Evolutionary conservation across 495 filamentous ascomycete species (phyloP).

Genomic region (Penicillium maclennaniae): DNA sequence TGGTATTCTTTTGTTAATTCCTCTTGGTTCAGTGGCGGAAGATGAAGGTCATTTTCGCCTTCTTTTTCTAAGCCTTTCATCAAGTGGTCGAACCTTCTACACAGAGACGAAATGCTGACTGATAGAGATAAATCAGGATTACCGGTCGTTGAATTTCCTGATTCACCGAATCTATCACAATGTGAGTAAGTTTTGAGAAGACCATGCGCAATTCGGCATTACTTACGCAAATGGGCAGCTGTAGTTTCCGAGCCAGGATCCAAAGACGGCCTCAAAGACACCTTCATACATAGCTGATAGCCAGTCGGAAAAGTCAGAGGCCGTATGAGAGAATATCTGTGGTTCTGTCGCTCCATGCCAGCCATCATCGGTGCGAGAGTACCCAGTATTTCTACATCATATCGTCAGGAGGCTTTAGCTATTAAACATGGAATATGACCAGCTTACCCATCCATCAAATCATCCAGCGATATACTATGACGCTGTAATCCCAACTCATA

Average conservation of each 20-base stretch:
- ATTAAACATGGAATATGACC: no score
- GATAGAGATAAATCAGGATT: conserved; percentile 7
- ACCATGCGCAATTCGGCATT: not conserved
- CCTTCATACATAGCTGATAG: conserved; percentile 14
- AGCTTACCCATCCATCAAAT: no score
- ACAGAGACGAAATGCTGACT: conserved; percentile 17
- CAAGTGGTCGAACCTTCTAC: conserved; percentile 17
- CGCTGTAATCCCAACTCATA: not conserved
- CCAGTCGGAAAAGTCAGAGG: conserved; percentile 8
- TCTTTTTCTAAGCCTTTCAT: conserved; percentile 16
- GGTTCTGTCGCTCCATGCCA: no score
- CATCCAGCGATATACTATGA: not conserved
- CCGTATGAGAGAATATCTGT: not conserved
- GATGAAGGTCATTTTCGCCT: not conserved
- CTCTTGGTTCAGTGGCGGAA: conserved; percentile 1
- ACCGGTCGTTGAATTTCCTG: conserved; percentile 1
- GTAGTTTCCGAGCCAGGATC: conserved; percentile 18
- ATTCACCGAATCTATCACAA: conserved; percentile 11
- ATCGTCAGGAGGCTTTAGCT: no score
- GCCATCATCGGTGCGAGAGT: no score
- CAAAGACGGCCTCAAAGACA: conserved; percentile 17
- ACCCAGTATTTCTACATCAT: no score
- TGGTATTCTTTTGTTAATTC: conserved; percentile 14
- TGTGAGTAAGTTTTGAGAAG: not conserved
- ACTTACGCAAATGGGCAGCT: conserved; percentile 20